These are phyloP conservation scores for Beauveria scarabaeidicola DNA, from an alignment of 2,329 filamentous ascomycete genomes.

Conservation along the genomic window DNA sequence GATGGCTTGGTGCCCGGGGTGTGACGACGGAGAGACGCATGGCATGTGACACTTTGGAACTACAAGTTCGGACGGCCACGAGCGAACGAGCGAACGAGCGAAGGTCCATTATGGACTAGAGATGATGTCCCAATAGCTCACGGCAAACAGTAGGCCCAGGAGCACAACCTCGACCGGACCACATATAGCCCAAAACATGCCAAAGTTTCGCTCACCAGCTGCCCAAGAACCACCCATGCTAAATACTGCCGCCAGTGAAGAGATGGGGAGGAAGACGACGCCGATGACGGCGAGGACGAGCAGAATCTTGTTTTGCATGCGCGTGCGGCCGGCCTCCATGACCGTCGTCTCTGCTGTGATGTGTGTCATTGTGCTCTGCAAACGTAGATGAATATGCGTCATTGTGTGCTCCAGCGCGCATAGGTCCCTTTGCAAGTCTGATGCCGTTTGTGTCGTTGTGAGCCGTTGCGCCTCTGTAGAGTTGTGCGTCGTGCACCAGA, in stretches of 20 bases:
- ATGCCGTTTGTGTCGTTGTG: not conserved
- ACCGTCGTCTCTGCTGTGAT: conserved; percentile 12
- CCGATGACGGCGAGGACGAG: conserved; percentile 11
- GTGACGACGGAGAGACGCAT: not conserved
- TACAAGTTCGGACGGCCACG: not conserved
- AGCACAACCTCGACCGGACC: conserved; percentile 9
- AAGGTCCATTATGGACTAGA: not conserved
- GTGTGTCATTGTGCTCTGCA: conserved; percentile 12
- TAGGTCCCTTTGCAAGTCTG: not conserved
- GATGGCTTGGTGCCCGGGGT: not conserved
- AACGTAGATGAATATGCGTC: conserved; percentile 8
- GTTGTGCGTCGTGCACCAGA: conserved; percentile 8
- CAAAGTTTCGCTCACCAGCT: conserved; percentile 10
- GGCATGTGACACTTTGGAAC: not conserved
- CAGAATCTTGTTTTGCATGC: conserved; percentile 12
- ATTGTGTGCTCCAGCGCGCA: conserved; percentile 6
- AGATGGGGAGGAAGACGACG: conserved; percentile 11
- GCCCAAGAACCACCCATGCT: conserved; percentile 13
- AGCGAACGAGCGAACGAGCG: not conserved
- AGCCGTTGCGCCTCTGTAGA: not conserved
- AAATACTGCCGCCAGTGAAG: conserved; percentile 11
- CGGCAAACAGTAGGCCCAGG: conserved; percentile 3
- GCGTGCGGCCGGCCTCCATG: conserved; percentile 12
- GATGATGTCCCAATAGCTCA: conserved; percentile 7
- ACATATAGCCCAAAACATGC: conserved; percentile 10